Conservation (phyloP, 148 eudicot species). For the Chenopodium suecicum region DNA sequence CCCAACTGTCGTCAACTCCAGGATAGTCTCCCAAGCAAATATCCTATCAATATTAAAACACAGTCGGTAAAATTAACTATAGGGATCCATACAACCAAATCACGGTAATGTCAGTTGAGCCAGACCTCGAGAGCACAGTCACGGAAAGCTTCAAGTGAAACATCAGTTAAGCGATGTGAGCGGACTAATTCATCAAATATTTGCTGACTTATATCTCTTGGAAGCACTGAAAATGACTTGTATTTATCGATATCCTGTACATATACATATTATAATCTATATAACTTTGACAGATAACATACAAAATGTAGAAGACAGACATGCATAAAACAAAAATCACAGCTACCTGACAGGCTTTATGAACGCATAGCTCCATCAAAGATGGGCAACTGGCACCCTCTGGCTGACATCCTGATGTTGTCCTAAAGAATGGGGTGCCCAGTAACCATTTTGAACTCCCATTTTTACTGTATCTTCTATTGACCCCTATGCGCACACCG, state of each 20-base stretch:
- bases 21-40: conserved; percentile 39
- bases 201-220: conserved; percentile 39
- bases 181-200: conserved; percentile 33
- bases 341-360: conserved; percentile 30
- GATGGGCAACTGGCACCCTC: conserved; percentile 31
- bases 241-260: conserved; percentile 34
- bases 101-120: conserved; percentile 6
- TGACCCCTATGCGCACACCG: conserved; percentile 31
- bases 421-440: conserved; percentile 39
- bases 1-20: conserved; percentile 36
- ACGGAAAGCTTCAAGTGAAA: conserved; percentile 36
- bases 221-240: conserved; percentile 30
- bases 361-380: conserved; percentile 37
- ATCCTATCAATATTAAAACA: conserved; percentile 29
- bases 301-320: neutral
- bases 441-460: conserved; percentile 43
- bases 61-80: conserved; percentile 7
- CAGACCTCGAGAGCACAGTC: conserved; percentile 39
- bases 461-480: conserved; percentile 35
- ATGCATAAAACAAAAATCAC: neutral
- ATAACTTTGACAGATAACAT: neutral
- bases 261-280: neutral
- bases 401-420: conserved; percentile 23
- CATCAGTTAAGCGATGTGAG: conserved; percentile 29
- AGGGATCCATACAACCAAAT: neutral